Evolutionary conservation across 2,329 filamentous ascomycete genomes (phyloP).

Genomic region (Helotiales sp.): DNA sequence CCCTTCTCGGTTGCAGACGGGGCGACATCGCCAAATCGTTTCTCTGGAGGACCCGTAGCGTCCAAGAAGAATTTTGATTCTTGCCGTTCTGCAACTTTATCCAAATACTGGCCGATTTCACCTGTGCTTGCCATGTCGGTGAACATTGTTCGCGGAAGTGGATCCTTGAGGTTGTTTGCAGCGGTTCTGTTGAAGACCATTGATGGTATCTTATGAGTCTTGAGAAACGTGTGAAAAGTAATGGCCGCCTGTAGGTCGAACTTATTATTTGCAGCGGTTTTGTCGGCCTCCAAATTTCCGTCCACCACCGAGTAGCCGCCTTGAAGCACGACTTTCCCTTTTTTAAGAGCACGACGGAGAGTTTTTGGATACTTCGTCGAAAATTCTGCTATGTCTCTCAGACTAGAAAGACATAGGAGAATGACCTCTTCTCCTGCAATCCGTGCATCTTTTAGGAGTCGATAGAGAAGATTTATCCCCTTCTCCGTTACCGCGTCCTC

Average conservation of each 20-base stretch:
- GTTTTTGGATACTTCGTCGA: not conserved
- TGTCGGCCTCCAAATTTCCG: not conserved
- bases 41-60: not conserved
- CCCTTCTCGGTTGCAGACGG: not conserved
- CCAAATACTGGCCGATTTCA: not conserved
- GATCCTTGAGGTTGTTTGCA: conserved; percentile 1
- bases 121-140: not conserved
- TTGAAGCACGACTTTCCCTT: conserved; percentile 26
- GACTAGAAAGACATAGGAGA: conserved; percentile 22
- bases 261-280: conserved; percentile 21
- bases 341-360: conserved; percentile 12
- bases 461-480: not conserved
- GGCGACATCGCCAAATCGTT: not conserved
- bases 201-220: conserved; percentile 14
- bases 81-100: not conserved
- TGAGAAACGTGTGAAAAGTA: conserved; percentile 19
- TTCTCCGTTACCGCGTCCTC: conserved; percentile 3
- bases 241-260: conserved; percentile 22
- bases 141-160: not conserved
- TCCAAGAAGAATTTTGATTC: not conserved
- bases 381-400: conserved; percentile 20
- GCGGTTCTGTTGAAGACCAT: conserved; percentile 24
- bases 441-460: no score
- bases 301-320: conserved; percentile 22
- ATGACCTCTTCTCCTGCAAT: conserved; percentile 22